phyloP scores from a whole-genome alignment of 2,329 filamentous ascomycete genomes.

The Helicocarpus griseus region DNA sequence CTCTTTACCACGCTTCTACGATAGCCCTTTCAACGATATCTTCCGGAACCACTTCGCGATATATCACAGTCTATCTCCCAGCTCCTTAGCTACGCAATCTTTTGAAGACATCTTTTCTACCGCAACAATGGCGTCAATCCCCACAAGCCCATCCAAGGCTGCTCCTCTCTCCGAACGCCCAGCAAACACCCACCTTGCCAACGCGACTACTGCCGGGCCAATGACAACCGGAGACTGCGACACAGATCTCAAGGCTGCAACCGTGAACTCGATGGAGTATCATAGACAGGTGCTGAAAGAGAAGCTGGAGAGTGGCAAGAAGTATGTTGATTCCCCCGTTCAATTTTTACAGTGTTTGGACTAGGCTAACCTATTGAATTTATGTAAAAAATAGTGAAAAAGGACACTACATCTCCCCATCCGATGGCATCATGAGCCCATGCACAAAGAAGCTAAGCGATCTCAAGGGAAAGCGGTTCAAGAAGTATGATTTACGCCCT shows the following conservation, averaged over 20 bases:
- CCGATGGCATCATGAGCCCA: slow-evolving; percentile 41
- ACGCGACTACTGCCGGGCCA: not conserved
- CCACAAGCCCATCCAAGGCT: slow-evolving; percentile 12
- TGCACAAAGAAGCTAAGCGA: slow-evolving; percentile 42
- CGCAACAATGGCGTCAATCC: slow-evolving; percentile 21
- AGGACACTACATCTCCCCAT: slow-evolving; percentile 38
- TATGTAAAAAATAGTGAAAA: slow-evolving; percentile 15
- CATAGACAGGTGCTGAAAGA: slow-evolving; percentile 34
- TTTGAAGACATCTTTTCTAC: not conserved
- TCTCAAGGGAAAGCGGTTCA: slow-evolving; percentile 41
- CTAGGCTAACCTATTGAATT: not conserved
- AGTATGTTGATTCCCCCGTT: slow-evolving; percentile 26
- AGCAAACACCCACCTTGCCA: slow-evolving; percentile 31
- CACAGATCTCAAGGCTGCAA: slow-evolving; percentile 25
- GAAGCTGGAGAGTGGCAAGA: slow-evolving; percentile 29
- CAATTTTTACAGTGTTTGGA: not conserved
- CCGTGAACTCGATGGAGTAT: slow-evolving; percentile 32
- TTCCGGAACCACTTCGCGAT: too few relatives aligned
- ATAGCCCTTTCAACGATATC: too few relatives aligned
- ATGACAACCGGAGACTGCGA: slow-evolving; percentile 9
- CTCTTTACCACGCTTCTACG: too few relatives aligned
- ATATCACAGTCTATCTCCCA: too few relatives aligned
- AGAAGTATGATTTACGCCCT: slow-evolving; percentile 25
- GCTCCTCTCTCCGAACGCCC: slow-evolving; percentile 31
- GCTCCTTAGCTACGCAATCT: not conserved